phyloP scores from a whole-genome alignment of 2,329 filamentous ascomycete species.

The Penicillium sp. region DNA sequence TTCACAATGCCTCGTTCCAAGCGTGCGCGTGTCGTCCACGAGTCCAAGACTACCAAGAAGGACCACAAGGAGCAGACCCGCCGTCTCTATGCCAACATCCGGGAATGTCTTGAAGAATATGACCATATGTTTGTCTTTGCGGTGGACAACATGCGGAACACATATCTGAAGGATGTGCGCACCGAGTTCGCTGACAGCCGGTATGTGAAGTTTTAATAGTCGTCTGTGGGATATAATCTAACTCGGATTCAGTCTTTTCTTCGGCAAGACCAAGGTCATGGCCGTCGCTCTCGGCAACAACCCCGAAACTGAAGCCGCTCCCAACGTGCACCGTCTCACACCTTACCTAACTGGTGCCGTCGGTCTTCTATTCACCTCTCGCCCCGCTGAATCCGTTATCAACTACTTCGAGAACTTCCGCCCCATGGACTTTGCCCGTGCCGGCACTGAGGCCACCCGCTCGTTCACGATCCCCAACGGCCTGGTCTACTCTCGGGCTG shows the following conservation, averaged over 20 bases:
- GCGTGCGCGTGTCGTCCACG: conserved; percentile 80
- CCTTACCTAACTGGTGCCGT: conserved; percentile 73
- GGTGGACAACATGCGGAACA: conserved; percentile 98
- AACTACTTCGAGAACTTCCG: conserved; percentile 68
- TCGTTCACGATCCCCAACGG: conserved; percentile 77
- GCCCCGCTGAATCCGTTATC: conserved; percentile 61
- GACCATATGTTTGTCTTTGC: conserved; percentile 89
- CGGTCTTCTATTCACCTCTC: conserved; percentile 85
- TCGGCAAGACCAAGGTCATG: conserved; percentile 99
- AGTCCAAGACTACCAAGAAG: conserved; percentile 90
- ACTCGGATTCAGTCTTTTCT: conserved; percentile 65
- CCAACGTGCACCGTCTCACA: conserved; percentile 67
- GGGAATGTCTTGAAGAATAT: conserved; percentile 77
- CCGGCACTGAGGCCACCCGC: conserved; percentile 69
- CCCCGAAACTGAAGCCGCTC: conserved; percentile 72
- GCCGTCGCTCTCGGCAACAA: conserved; percentile 81
- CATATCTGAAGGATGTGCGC: conserved; percentile 85
- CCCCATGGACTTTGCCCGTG: conserved; percentile 84
- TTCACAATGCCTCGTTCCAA: conserved; percentile 89
- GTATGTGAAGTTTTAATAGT: conserved; percentile 49
- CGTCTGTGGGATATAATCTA: neutral
- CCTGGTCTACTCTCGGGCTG: conserved; percentile 71
- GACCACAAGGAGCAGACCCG: conserved; percentile 81
- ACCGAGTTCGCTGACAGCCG: conserved; percentile 78
- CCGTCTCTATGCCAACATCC: conserved; percentile 81